phyloP scores from a whole-genome alignment of 306 rosid genomes.

The Canavalia ensiformis region DNA sequence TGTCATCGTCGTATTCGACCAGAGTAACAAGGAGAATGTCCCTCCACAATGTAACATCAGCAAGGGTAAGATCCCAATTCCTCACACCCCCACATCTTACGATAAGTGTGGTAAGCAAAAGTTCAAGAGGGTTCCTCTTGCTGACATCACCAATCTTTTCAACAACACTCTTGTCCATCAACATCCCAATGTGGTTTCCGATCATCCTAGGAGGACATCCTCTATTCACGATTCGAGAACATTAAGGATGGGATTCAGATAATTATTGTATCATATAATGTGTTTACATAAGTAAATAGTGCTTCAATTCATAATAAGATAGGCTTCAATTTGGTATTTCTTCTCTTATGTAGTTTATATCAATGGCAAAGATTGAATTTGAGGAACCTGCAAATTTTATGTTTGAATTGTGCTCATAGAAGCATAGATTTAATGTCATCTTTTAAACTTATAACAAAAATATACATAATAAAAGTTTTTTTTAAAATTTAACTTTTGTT shows the following conservation, averaged over 20 bases:
- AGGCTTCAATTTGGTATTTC: background rate
- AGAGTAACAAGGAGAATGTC: slow-evolving; percentile 40
- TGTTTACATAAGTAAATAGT: background rate
- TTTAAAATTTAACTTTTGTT: no score
- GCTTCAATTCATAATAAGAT: background rate
- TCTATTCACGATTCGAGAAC: background rate
- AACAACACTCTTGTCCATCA: background rate
- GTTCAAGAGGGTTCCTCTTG: slow-evolving; percentile 23
- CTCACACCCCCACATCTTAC: background rate
- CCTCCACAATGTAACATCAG: background rate
- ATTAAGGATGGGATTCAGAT: slow-evolving; percentile 55
- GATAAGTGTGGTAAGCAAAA: background rate
- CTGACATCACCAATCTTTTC: slow-evolving; percentile 35
- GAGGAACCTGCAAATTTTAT: background rate
- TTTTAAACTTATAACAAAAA: no score
- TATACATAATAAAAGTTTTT: no score
- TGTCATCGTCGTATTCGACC: no score
- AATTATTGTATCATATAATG: background rate
- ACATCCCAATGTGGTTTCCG: background rate
- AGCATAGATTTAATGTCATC: no score
- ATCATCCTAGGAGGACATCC: background rate
- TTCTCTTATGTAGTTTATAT: background rate
- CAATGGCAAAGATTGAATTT: background rate
- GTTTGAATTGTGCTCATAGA: no score
- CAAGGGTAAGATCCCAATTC: background rate